These are phyloP conservation scores for Trichosanthes cucumerina DNA, from an alignment of 306 rosid genomes.

Conservation along the genomic window DNA sequence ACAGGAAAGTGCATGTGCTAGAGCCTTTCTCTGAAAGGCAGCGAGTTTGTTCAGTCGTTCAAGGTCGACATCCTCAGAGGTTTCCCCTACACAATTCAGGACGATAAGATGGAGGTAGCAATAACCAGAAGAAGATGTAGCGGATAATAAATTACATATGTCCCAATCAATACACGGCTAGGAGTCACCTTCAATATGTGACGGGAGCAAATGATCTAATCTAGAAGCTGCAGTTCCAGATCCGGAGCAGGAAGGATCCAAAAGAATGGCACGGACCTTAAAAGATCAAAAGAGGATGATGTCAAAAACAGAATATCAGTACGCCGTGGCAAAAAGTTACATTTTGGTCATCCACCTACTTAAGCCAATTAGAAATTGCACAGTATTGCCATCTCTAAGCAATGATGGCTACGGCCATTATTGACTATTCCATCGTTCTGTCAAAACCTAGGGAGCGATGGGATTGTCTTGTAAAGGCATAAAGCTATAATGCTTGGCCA, in stretches of 20 bases:
- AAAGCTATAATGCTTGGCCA: neutral
- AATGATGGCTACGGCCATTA: neutral
- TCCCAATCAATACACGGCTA: neutral
- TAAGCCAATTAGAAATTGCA: neutral
- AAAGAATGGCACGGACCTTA: conserved; percentile 70
- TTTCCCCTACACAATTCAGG: conserved; percentile 21
- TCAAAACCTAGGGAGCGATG: neutral
- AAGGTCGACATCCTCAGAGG: conserved; percentile 19
- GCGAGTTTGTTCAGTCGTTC: conserved; percentile 83
- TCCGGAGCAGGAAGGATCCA: conserved; percentile 92
- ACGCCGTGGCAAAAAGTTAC: neutral
- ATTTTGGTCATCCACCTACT: neutral
- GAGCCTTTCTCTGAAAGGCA: conserved; percentile 71
- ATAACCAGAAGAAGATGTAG: neutral
- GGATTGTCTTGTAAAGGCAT: neutral
- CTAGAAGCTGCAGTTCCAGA: conserved; percentile 80
- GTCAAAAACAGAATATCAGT: neutral
- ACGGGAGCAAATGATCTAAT: conserved; percentile 83
- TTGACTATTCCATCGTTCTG: neutral
- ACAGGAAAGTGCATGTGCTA: conserved; percentile 71
- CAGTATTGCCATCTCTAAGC: neutral
- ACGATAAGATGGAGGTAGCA: neutral
- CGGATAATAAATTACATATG: neutral
- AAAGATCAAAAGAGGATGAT: neutral
- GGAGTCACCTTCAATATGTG: conserved; percentile 49